Conservation (phyloP, 805 yeast species). For the Wickerhamomyces strasburgensis region DNA sequence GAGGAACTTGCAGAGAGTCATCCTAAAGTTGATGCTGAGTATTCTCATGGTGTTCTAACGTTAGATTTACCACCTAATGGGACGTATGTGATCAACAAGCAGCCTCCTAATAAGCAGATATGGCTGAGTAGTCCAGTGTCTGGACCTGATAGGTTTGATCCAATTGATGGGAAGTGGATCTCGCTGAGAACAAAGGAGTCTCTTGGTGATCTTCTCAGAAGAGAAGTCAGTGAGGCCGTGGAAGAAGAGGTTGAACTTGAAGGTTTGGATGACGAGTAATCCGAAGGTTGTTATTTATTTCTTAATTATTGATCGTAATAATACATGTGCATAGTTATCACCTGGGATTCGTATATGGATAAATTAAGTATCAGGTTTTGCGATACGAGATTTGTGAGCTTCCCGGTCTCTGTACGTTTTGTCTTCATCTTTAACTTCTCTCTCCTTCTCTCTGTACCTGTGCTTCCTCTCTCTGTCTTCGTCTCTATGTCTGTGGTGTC, state of each 20-base stretch:
- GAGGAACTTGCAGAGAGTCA: conserved; percentile 60
- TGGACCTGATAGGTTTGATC: conserved; percentile 88
- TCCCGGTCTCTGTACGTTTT: conserved; percentile 4
- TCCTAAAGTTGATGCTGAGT: conserved; percentile 70
- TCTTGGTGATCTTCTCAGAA: conserved; percentile 42
- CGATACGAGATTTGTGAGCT: not conserved
- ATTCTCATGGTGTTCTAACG: conserved; percentile 83
- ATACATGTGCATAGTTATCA: too few species aligned
- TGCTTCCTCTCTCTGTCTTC: not conserved
- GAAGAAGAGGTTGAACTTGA: conserved; percentile 20
- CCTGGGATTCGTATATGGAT: too few species aligned
- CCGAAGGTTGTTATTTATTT: conserved; percentile 1
- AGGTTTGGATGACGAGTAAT: conserved; percentile 13
- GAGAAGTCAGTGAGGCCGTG: conserved; percentile 41
- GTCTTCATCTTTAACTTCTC: not conserved
- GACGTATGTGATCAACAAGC: conserved; percentile 89
- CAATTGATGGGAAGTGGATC: conserved; percentile 69
- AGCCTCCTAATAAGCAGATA: conserved; percentile 95
- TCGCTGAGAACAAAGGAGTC: conserved; percentile 62
- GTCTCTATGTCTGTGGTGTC: conserved; percentile 4
- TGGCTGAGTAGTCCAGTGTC: conserved; percentile 94
- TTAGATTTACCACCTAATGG: conserved; percentile 68
- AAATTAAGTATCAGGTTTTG: not conserved
- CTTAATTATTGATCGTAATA: too few species aligned
- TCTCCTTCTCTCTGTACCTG: conserved; percentile 1